A percentile compares a stretch with the other conserved stretches of the same genome.
phyloP scores from a whole-genome alignment of 441 rosid species.

The Bocquillonia castaneifolia region DNA sequence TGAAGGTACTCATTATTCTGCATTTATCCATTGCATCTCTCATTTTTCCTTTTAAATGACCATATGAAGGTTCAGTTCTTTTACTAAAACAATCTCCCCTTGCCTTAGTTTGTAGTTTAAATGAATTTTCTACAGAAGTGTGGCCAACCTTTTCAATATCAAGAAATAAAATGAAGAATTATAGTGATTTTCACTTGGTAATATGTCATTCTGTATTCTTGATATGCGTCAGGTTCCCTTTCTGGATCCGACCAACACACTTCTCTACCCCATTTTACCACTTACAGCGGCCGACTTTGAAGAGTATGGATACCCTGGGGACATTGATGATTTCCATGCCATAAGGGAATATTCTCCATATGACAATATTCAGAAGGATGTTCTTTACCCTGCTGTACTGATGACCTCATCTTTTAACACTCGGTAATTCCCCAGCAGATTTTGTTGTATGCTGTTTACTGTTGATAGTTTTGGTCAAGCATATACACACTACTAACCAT shows the following conservation, averaged over 20 bases:
- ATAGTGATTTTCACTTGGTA: too few relatives aligned
- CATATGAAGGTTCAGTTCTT: background rate
- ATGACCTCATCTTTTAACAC: constrained; percentile 82
- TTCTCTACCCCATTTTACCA: constrained; percentile 76
- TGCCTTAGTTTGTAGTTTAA: constrained; percentile 2
- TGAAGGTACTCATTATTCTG: constrained; percentile 47
- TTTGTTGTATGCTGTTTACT: background rate
- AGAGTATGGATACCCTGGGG: constrained; percentile 91
- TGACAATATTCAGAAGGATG: constrained; percentile 72
- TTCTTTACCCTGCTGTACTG: constrained; percentile 69
- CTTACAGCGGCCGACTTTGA: constrained; percentile 72
- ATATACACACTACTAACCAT: background rate
- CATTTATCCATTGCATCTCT: background rate
- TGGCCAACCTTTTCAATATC: background rate
- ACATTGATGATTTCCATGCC: constrained; percentile 66
- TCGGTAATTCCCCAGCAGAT: constrained; percentile 39
- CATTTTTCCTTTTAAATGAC: background rate
- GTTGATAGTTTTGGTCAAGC: background rate
- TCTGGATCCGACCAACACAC: constrained; percentile 79
- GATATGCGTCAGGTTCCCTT: constrained; percentile 72
- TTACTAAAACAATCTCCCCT: background rate
- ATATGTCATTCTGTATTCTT: constrained; percentile 4
- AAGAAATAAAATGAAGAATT: background rate
- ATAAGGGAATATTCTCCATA: constrained; percentile 75
- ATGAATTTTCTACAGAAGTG: background rate